Evolutionary conservation across 2,329 filamentous ascomycete genomes (phyloP).

Genomic region (Talaromyces sp.): DNA sequence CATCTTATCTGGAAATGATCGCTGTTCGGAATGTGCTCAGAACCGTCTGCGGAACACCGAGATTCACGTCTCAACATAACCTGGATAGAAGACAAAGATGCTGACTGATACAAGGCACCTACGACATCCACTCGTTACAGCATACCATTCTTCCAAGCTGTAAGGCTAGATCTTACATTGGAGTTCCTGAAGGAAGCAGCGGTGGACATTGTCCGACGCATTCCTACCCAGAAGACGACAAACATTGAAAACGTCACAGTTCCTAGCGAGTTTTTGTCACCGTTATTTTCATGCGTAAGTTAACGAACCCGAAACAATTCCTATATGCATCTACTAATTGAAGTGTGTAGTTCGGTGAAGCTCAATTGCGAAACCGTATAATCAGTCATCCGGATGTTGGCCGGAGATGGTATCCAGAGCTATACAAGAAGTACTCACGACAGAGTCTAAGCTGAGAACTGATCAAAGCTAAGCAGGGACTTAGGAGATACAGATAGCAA

Average conservation of each 20-base stretch:
- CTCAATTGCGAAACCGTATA: constrained; percentile 38
- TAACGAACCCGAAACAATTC: neutral
- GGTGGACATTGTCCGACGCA: constrained; percentile 32
- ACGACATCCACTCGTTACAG: constrained; percentile 40
- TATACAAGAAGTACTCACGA: constrained; percentile 32
- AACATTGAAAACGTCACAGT: constrained; percentile 37
- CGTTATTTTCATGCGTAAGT: constrained; percentile 37
- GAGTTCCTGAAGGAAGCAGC: constrained; percentile 39
- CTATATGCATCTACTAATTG: neutral
- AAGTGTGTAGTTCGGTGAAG: constrained; percentile 34
- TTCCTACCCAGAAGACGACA: constrained; percentile 32
- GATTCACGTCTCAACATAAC: neutral
- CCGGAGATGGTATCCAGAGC: constrained; percentile 36
- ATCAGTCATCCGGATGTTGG: constrained; percentile 40
- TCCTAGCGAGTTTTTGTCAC: constrained; percentile 39
- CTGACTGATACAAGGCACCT: constrained; percentile 38
- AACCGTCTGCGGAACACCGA: neutral
- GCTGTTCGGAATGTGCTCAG: neutral
- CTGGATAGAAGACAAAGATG: neutral
- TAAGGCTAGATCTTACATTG: constrained; percentile 51
- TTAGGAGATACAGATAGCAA: neutral
- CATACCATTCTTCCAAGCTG: constrained; percentile 58
- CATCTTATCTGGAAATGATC: neutral
- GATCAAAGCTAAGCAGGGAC: neutral
- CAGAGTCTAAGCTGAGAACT: constrained; percentile 22